Percentiles rank a stretch among this genome's conserved stretches.
Evolutionary conservation across 768 basidiomycete genomes (phyloP).

Genomic region (Mycena venus): DNA sequence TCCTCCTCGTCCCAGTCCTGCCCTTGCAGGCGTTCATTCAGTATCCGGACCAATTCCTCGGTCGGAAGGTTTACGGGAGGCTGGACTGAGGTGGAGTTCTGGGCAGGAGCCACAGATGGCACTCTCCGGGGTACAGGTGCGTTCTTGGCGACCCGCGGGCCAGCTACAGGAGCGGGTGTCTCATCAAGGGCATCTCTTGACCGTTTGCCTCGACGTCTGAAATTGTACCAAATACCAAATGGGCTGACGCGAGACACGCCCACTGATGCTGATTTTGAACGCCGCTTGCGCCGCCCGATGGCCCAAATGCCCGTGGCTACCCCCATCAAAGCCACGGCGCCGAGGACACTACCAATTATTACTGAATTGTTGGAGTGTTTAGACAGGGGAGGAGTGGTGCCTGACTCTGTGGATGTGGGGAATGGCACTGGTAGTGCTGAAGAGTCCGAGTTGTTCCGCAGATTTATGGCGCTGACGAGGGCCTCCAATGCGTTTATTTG

Average conservation of each 20-base stretch:
- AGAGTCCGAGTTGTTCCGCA: not conserved
- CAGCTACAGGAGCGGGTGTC: too few species aligned
- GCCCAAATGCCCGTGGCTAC: not conserved
- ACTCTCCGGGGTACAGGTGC: not conserved
- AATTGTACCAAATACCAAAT: too few species aligned
- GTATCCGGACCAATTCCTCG: conserved; percentile 6
- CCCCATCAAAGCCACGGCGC: not conserved
- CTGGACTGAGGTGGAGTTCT: not conserved
- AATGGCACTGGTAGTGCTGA: not conserved
- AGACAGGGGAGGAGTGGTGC: not conserved
- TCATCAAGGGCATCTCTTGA: too few species aligned
- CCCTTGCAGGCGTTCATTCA: conserved; percentile 12
- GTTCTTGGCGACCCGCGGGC: too few species aligned
- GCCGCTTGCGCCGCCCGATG: too few species aligned
- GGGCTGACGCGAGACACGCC: too few species aligned
- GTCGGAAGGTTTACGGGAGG: conserved; percentile 1
- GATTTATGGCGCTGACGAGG: not conserved
- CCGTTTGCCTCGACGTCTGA: too few species aligned
- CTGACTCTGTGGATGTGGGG: not conserved
- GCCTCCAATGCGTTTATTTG: not conserved
- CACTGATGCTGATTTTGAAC: too few species aligned
- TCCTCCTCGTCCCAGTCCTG: too few species aligned
- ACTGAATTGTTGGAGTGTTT: not conserved
- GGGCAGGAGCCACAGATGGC: not conserved
- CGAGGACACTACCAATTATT: not conserved